Conservation (phyloP, 2,329 filamentous ascomycete genomes). For the Nakataea oryzae region DNA sequence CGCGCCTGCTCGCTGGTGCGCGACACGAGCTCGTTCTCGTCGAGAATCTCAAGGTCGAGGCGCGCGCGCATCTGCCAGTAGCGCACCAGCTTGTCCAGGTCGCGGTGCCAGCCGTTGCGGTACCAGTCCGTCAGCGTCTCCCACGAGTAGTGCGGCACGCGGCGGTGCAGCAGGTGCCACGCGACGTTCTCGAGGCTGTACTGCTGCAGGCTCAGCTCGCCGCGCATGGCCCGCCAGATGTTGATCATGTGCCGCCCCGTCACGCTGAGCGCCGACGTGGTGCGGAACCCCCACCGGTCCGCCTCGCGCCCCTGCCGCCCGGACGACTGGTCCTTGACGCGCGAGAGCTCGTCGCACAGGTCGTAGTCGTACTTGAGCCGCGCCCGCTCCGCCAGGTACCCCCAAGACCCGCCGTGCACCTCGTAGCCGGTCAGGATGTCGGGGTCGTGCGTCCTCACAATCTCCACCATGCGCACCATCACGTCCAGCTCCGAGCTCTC, state of each 20-base stretch:
- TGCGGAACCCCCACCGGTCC: constrained; percentile 89
- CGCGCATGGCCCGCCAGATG: constrained; percentile 90
- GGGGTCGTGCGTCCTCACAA: constrained; percentile 76
- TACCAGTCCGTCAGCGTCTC: constrained; percentile 77
- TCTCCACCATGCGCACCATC: constrained; percentile 74
- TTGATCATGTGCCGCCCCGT: constrained; percentile 95
- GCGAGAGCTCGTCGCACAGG: constrained; percentile 81
- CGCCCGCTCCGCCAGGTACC: constrained; percentile 86
- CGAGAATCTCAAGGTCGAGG: constrained; percentile 82
- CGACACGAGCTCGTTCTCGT: constrained; percentile 78
- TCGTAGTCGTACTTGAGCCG: constrained; percentile 80
- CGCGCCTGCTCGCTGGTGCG: constrained; percentile 91
- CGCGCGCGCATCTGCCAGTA: constrained; percentile 70
- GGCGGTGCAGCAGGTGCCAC: constrained; percentile 78
- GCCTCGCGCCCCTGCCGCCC: constrained; percentile 77
- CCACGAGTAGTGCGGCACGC: constrained; percentile 81
- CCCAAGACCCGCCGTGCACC: constrained; percentile 89
- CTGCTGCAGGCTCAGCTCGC: constrained; percentile 83
- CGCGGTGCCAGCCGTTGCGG: constrained; percentile 52
- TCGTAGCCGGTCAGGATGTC: constrained; percentile 94
- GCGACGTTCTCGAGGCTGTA: constrained; percentile 95
- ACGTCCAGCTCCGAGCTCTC: constrained; percentile 77
- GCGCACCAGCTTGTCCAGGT: constrained; percentile 64
- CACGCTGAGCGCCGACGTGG: constrained; percentile 83
- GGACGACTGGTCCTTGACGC: constrained; percentile 75